Conservation (phyloP, 1,284 basidiomycete species). For the Leccinum pachyderme region DNA sequence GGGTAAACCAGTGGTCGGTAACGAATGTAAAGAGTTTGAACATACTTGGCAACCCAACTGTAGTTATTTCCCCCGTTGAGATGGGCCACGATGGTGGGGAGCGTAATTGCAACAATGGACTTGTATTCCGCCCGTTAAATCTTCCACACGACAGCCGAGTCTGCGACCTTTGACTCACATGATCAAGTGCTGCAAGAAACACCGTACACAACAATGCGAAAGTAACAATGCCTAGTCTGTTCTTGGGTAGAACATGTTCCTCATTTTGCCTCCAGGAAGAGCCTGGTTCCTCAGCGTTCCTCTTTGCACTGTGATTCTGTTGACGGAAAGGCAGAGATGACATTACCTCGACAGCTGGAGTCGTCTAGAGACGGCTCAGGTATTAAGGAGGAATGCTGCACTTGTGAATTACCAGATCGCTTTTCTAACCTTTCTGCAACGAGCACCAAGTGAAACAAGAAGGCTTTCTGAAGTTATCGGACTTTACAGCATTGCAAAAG, state of each 20-base stretch:
- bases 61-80: constrained; percentile 69
- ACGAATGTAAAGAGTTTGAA: constrained; percentile 1
- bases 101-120: constrained; percentile 75
- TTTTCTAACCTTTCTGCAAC: background rate
- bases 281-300: constrained; percentile 33
- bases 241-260: constrained; percentile 51
- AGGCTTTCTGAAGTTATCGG: background rate
- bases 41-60: constrained; percentile 74
- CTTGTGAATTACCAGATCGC: background rate
- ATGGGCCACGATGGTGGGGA: constrained; percentile 71
- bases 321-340: background rate
- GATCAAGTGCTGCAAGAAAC: constrained; percentile 59
- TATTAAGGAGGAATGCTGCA: background rate
- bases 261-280: constrained; percentile 52
- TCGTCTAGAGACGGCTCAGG: background rate
- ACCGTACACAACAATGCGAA: constrained; percentile 50
- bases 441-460: background rate
- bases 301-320: background rate
- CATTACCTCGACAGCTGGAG: constrained; percentile 1
- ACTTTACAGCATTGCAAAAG: background rate
- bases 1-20: constrained; percentile 16
- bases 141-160: background rate
- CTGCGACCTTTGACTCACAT: constrained; percentile 35
- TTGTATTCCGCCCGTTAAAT: constrained; percentile 24
- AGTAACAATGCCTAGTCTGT: constrained; percentile 53